These are phyloP conservation scores for Cyberlindnera suaveolens DNA, from an alignment of 805 yeast genomes.

Conservation along the genomic window DNA sequence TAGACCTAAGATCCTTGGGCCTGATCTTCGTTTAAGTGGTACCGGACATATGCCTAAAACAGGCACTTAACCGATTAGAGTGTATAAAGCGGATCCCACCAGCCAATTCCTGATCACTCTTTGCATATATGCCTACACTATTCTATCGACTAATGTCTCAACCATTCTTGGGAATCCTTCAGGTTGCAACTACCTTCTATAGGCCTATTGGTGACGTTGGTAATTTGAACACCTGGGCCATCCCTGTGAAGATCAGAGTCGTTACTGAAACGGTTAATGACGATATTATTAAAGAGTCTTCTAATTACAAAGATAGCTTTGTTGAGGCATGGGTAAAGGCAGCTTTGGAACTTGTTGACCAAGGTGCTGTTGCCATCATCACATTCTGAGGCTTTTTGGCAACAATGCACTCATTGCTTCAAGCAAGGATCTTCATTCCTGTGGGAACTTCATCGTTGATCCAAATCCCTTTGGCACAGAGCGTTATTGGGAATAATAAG, in stretches of 20 bases:
- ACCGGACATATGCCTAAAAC: too few species aligned
- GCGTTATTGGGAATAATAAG: constrained; percentile 17
- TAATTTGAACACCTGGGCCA: constrained; percentile 9
- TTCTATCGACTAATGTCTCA: background rate
- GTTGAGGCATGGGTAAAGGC: constrained; percentile 24
- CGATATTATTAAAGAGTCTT: constrained; percentile 11
- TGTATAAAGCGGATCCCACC: too few species aligned
- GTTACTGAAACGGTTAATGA: constrained; percentile 7
- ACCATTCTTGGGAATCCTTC: constrained; percentile 13
- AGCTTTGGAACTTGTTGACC: constrained; percentile 21
- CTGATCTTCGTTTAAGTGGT: too few species aligned
- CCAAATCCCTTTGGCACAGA: constrained; percentile 27
- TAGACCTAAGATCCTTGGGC: too few species aligned
- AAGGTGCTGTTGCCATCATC: constrained; percentile 29
- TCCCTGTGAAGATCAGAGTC: constrained; percentile 13
- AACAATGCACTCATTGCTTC: constrained; percentile 23
- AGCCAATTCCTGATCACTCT: too few species aligned
- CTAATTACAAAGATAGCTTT: constrained; percentile 20
- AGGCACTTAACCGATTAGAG: too few species aligned
- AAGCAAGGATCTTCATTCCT: constrained; percentile 26
- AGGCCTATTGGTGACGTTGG: constrained; percentile 16
- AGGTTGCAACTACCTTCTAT: constrained; percentile 13
- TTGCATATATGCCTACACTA: too few species aligned
- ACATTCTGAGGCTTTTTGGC: constrained; percentile 33
- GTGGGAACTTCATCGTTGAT: constrained; percentile 28